Percentiles rank a stretch among this genome's conserved stretches.
phyloP scores from a whole-genome alignment of 1,284 basidiomycete species.

The Cryptococcus sp. region DNA sequence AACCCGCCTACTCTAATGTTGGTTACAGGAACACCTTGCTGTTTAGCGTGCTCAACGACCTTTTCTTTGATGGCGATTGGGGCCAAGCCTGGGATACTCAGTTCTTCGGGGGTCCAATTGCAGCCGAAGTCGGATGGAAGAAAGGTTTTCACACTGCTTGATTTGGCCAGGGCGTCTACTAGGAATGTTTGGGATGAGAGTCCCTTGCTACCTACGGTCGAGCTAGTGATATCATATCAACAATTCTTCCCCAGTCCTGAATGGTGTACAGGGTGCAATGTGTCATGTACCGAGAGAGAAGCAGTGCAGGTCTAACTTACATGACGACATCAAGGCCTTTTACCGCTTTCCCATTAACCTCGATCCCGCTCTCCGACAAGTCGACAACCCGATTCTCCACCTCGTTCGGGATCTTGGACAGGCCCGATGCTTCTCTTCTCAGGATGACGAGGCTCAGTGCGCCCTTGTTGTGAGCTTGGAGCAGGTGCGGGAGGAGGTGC shows the following conservation, averaged over 20 bases:
- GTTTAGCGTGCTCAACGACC: not conserved
- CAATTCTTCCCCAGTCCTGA: not conserved
- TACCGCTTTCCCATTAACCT: conserved; percentile 11
- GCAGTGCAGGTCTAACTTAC: conserved; percentile 14
- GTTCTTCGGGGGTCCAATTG: not conserved
- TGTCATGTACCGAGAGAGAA: not conserved
- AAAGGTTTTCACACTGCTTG: not conserved
- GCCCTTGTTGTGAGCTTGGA: conserved; percentile 13
- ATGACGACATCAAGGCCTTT: conserved; percentile 22
- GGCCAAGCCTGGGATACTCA: not conserved
- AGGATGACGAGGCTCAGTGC: conserved; percentile 24
- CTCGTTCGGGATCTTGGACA: conserved; percentile 17
- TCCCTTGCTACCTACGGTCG: too few species aligned
- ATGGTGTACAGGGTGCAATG: not conserved
- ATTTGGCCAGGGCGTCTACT: too few species aligned
- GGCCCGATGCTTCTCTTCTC: conserved; percentile 18
- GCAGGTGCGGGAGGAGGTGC: conserved; percentile 11
- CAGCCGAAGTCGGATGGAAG: not conserved
- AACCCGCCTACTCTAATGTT: not conserved
- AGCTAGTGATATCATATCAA: too few species aligned
- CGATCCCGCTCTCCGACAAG: conserved; percentile 4
- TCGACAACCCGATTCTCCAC: conserved; percentile 24
- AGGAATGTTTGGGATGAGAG: too few species aligned
- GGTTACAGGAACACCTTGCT: not conserved
- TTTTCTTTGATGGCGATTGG: not conserved